phyloP scores from a whole-genome alignment of 768 basidiomycete genomes.

The Boletus tylopilopsis region DNA sequence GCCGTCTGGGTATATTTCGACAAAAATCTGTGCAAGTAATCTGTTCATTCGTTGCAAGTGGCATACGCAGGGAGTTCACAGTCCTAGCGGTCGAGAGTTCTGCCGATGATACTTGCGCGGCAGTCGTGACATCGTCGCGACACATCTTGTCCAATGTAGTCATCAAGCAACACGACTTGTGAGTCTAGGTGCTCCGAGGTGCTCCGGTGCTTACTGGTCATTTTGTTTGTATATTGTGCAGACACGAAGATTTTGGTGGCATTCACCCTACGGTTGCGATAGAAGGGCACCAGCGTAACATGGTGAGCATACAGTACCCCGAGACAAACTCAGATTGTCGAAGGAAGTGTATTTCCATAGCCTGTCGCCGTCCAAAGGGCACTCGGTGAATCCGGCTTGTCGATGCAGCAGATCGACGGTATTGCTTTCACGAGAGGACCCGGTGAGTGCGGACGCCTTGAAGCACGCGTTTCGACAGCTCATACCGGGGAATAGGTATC shows the following conservation, averaged over 20 bases:
- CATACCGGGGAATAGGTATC: slow-evolving; percentile 48
- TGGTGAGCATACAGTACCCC: slow-evolving; percentile 41
- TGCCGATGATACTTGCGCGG: slow-evolving; percentile 92
- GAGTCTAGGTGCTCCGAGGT: too few species aligned
- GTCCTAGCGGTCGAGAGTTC: slow-evolving; percentile 82
- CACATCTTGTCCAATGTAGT: slow-evolving; percentile 82
- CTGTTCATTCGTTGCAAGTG: neutral
- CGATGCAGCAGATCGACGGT: slow-evolving; percentile 67
- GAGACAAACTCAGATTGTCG: neutral
- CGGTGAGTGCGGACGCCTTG: slow-evolving; percentile 37
- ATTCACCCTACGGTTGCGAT: slow-evolving; percentile 81
- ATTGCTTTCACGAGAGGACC: slow-evolving; percentile 91
- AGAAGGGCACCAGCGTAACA: slow-evolving; percentile 70
- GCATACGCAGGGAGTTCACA: slow-evolving; percentile 39
- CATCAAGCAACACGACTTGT: slow-evolving; percentile 73
- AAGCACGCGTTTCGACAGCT: neutral
- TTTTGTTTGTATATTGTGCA: too few species aligned
- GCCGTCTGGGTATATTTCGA: too few species aligned
- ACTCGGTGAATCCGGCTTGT: slow-evolving; percentile 58
- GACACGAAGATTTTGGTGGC: slow-evolving; percentile 46
- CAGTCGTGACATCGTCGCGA: slow-evolving; percentile 71
- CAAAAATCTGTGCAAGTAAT: too few species aligned
- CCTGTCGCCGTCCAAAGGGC: slow-evolving; percentile 70
- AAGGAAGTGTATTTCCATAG: slow-evolving; percentile 34
- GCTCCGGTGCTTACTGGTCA: neutral